These are phyloP conservation scores for Ophiocordyceps camponoti-floridani DNA, from an alignment of 2,329 filamentous ascomycete species.

Conservation along the genomic window DNA sequence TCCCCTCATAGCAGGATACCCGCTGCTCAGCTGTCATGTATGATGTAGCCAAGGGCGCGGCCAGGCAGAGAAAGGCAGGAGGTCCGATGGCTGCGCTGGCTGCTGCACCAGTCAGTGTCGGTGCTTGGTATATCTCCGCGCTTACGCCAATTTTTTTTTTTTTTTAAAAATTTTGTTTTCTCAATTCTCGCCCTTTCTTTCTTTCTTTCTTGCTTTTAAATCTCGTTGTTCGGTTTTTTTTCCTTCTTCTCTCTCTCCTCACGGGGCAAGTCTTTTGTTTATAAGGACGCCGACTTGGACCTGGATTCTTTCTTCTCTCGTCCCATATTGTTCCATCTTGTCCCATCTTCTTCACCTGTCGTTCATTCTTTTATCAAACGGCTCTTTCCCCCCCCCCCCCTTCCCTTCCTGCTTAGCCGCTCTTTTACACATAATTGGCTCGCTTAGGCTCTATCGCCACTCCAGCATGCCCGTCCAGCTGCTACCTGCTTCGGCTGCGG, in stretches of 20 bases:
- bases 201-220: slow-evolving; percentile 18
- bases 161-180: slow-evolving; percentile 18
- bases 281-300: too few relatives aligned
- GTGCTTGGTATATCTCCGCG: slow-evolving; percentile 1
- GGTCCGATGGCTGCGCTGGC: neutral
- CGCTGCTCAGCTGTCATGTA: neutral
- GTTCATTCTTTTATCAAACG: neutral
- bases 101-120: too few relatives aligned
- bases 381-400: neutral
- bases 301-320: too few relatives aligned
- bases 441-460: neutral
- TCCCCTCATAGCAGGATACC: neutral
- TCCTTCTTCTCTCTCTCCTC: neutral
- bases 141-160: slow-evolving; percentile 1
- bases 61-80: neutral
- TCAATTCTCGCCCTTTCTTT: too few relatives aligned
- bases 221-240: neutral
- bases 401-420: neutral
- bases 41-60: neutral
- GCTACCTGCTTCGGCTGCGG: slow-evolving; percentile 84
- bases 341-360: neutral
- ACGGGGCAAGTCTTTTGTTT: too few relatives aligned
- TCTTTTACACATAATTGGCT: neutral
- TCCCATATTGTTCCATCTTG: too few relatives aligned
- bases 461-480: slow-evolving; percentile 77